Percentiles rank a stretch among this genome's conserved stretches.
Evolutionary conservation across 495 filamentous ascomycete genomes (phyloP).

Genomic region (Xylaria scruposa): DNA sequence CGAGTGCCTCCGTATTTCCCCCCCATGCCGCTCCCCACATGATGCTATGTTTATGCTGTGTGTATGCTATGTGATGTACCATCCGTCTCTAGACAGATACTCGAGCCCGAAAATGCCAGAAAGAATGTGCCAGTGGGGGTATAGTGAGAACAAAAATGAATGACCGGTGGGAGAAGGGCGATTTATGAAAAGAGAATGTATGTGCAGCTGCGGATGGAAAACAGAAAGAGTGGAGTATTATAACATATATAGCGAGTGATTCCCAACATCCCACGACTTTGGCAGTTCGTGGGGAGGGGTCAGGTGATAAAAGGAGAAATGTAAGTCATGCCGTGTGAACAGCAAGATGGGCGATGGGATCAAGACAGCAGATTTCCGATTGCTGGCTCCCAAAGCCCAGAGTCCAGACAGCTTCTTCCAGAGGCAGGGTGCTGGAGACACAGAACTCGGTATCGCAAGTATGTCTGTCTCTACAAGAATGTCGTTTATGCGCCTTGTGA

Average conservation of each 20-base stretch:
- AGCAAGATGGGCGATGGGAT: neutral
- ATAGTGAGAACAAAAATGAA: slow-evolving; percentile 21
- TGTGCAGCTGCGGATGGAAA: neutral
- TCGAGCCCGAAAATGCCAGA: slow-evolving; percentile 12
- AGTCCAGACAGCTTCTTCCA: neutral
- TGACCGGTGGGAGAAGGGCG: slow-evolving; percentile 8
- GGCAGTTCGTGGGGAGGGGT: neutral
- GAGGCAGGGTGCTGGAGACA: neutral
- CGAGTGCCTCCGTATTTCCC: neutral
- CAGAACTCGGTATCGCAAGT: slow-evolving; percentile 16
- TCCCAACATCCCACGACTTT: neutral
- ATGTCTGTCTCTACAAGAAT: slow-evolving; percentile 17
- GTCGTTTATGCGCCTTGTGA: neutral
- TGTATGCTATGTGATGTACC: neutral
- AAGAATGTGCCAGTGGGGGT: slow-evolving; percentile 15
- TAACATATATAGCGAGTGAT: slow-evolving; percentile 9
- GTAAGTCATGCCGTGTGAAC: neutral
- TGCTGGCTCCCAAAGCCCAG: neutral
- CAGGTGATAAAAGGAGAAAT: neutral
- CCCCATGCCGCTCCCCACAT: slow-evolving; percentile 2
- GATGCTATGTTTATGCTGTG: neutral
- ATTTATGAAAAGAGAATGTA: slow-evolving; percentile 22
- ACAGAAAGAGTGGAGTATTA: slow-evolving; percentile 15
- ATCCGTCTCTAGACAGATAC: slow-evolving; percentile 7
- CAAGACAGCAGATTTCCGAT: neutral